A percentile compares a stretch with the other conserved stretches of the same genome.
These are phyloP conservation scores for Micractinium sp. DNA, from an alignment of 139 green algal genomes.

Conservation along the genomic window DNA sequence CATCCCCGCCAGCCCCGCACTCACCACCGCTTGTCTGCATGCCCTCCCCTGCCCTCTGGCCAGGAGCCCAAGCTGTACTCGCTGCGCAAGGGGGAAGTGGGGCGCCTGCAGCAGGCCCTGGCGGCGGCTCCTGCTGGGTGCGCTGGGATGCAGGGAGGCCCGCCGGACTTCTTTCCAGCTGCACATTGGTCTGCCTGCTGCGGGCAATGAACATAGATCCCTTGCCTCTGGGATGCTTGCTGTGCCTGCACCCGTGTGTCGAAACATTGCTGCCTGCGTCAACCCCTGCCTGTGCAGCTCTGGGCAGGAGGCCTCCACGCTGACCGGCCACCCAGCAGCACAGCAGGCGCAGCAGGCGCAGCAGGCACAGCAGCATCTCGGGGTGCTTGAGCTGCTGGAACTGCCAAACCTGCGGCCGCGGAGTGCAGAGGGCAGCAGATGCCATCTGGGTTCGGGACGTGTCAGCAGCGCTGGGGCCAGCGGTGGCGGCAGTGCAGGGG, in stretches of 20 bases:
- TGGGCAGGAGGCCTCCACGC: neutral
- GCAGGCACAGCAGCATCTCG: neutral
- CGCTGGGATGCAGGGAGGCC: too few relatives aligned
- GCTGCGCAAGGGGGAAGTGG: constrained; percentile 15
- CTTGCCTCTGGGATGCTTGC: neutral
- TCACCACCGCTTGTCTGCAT: neutral
- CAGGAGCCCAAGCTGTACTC: constrained; percentile 23
- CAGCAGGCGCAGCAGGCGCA: neutral
- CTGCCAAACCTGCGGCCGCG: constrained; percentile 13
- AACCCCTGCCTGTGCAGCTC: neutral
- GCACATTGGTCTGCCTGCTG: neutral
- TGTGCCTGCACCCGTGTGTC: neutral
- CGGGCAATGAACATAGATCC: too few relatives aligned
- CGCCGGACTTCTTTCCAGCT: neutral
- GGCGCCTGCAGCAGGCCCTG: neutral
- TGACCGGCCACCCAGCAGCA: neutral
- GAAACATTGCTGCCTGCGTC: neutral
- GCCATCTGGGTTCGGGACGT: neutral
- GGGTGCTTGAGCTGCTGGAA: neutral
- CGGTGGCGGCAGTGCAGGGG: neutral
- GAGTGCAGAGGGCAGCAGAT: neutral
- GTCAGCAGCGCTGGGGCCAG: neutral
- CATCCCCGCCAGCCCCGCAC: too few relatives aligned
- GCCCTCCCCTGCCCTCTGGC: neutral
- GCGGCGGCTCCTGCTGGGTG: neutral